Evolutionary conservation across 495 filamentous ascomycete species (phyloP), one percentile per base, ranked within the genome.

Genomic region (Aspergillus bertholletiae): DNA sequence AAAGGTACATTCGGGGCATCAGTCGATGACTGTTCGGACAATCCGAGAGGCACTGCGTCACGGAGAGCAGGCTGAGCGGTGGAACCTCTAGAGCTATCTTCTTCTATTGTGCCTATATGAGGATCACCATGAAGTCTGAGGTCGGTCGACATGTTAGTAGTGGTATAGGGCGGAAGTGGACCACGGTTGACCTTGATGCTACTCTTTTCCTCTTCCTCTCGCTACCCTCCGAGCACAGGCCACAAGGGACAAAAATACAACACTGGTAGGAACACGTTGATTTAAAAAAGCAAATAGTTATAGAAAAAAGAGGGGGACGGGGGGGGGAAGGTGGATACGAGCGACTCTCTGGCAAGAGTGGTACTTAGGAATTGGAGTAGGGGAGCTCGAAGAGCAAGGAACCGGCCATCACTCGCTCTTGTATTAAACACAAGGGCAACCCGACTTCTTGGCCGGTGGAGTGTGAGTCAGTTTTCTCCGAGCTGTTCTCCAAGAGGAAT

Each of bases 61-160:
- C 46, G 40, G 20, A 28, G 27, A 37, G 13, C 5, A 23, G 51
- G 0, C 7, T n/a, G 45, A 17, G 24, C 0, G 21, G 20, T 7
- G 5, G n/a, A 2, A 28, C 12, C 28, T 13, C 46, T 39, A 9
- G 18, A 11, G n/a, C 35, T 28, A 40, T 47, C 27, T 53, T 28
- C 49, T 12, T 27, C 39, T 21, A 30, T 32, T 23, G 20, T 17
- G 32, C 43, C 53, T 55, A 24, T 35, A 18, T 40, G 26, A 40
- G 35, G 26, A 24, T 41, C 50, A 35, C 17, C 55, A 45, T 35
- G 51, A 23, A 20, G 35, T 32, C 53, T 57, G 54, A 37, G 22
- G 21, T 50, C 53, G 39, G 57, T 51, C 48, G 57, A 28, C 61
- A 64, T 64, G 55, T 64, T 41, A 53, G 55, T 57, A 56, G 45